Evolutionary conservation across 306 rosid genomes (phyloP), one percentile per base, ranked within the genome.

Genomic region (Malus sieversii): DNA sequence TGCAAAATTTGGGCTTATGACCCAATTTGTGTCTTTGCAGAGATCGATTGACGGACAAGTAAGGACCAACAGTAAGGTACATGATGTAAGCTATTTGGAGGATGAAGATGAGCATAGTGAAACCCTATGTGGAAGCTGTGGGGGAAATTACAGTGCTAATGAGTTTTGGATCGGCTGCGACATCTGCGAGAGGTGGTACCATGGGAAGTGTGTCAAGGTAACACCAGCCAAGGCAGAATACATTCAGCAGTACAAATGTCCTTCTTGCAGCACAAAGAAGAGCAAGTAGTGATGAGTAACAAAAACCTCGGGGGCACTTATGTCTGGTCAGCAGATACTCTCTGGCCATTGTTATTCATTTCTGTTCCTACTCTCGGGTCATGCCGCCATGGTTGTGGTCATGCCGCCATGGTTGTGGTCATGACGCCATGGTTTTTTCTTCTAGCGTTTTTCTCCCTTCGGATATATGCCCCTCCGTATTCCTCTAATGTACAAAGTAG

Each of bases 81-180:
- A 77, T 6, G 87, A 82, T 65, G 89, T 81, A 55, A 79, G 76
- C 82, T 80, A 70, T n/a, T 83, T 75, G 57, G 87, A 88, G 20
- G 86, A 86, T 0, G 88, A 82, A 51, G 90, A 84, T 22, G 90
- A 87, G 79, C 90, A 84, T 32, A 68, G 82, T 0, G 89, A 88
- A 57, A 84, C 89, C n/a, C 84, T 81, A 8, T 89, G 90, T 18
- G 90, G 89, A 75, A 89, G 82, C 85, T 89, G 93, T 16, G 93
- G 89, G 13, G 80, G 86, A 68, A 85, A 85, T 66, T 89, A 85
- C 82, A 82, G 53, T 5, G 84, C 81, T 5, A 86, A 87, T 59
- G 89, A 87, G 85, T 87, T 87, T 70, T 89, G 91, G 91, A 89
- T 89, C 40, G 82, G 87, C 61, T 86, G 93, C 6, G 90, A 88